A percentile compares a stretch with the other conserved stretches of the same genome.
Evolutionary conservation across 2,329 filamentous ascomycete species (phyloP).

Genomic region (Boeremia exigua): DNA sequence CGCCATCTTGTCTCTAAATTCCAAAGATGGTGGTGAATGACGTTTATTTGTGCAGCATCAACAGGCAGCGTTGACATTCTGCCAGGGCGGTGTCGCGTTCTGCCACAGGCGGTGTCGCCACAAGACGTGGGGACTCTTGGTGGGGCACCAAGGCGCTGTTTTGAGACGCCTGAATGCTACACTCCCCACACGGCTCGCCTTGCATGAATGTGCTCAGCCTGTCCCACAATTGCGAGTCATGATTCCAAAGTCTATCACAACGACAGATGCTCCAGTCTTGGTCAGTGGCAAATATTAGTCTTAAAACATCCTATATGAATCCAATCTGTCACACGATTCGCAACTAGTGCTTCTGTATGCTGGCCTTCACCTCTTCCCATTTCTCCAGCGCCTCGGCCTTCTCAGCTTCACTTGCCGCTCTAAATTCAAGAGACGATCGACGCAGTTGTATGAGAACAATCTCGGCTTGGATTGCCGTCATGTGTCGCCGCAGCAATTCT

Average conservation of each 20-base stretch:
- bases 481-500: constrained; percentile 9
- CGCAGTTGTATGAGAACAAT: constrained; percentile 19
- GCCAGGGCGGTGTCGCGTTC: constrained; percentile 2
- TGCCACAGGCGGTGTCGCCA: constrained; percentile 1
- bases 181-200: too few relatives aligned
- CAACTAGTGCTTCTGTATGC: constrained; percentile 1
- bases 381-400: constrained; percentile 7
- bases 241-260: too few relatives aligned
- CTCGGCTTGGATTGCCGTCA: constrained; percentile 21
- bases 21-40: neutral
- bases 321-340: too few relatives aligned
- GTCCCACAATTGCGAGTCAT: too few relatives aligned
- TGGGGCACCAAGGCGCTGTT: neutral
- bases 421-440: constrained; percentile 5
- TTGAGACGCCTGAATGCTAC: too few relatives aligned
- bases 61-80: constrained; percentile 17
- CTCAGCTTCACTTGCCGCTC: neutral
- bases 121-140: constrained; percentile 4
- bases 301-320: neutral
- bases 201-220: too few relatives aligned
- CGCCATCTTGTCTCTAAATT: constrained; percentile 33
- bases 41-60: constrained; percentile 5
- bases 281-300: neutral
- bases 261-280: too few relatives aligned
- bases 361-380: constrained; percentile 5